These are phyloP conservation scores for Apiospora aurea DNA, from an alignment of 2,329 filamentous ascomycete species.

Conservation along the genomic window DNA sequence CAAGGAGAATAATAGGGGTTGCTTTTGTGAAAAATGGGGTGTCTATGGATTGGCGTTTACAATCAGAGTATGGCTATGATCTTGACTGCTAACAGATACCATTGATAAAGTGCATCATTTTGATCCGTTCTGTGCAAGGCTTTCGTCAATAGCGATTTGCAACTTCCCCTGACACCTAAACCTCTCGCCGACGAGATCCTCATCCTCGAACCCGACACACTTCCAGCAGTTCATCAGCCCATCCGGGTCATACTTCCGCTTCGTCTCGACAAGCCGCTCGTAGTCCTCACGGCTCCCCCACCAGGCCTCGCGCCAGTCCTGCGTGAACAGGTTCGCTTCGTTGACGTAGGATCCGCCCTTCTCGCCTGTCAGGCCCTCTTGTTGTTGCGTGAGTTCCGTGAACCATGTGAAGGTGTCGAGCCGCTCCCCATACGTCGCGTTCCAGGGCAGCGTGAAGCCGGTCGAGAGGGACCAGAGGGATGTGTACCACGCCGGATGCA, in stretches of 20 bases:
- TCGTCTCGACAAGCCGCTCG: slow-evolving; percentile 37
- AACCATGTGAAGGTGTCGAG: slow-evolving; percentile 31
- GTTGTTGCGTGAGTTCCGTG: slow-evolving; percentile 29
- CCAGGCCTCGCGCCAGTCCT: slow-evolving; percentile 44
- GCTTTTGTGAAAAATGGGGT: too few relatives aligned
- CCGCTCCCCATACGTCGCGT: slow-evolving; percentile 32
- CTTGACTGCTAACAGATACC: too few relatives aligned
- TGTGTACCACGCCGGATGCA: slow-evolving; percentile 35
- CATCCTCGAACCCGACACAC: slow-evolving; percentile 34
- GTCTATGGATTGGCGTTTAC: too few relatives aligned
- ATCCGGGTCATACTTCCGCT: slow-evolving; percentile 44
- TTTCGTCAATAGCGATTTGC: slow-evolving; percentile 28
- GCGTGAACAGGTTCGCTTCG: slow-evolving; percentile 46
- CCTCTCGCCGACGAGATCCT: slow-evolving; percentile 29
- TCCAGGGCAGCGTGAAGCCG: slow-evolving; percentile 30
- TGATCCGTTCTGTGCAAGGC: not conserved
- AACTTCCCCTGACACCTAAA: slow-evolving; percentile 32
- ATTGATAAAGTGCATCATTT: not conserved
- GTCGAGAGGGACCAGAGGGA: slow-evolving; percentile 32
- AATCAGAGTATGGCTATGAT: too few relatives aligned
- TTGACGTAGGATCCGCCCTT: slow-evolving; percentile 49
- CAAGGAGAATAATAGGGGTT: too few relatives aligned
- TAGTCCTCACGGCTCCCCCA: slow-evolving; percentile 43
- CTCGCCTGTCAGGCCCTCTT: slow-evolving; percentile 34
- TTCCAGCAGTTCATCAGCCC: slow-evolving; percentile 41